Evolutionary conservation across 305 asterid genomes (phyloP), one percentile per base, ranked within the genome.

Genomic region (Caryopteris hybrid): DNA sequence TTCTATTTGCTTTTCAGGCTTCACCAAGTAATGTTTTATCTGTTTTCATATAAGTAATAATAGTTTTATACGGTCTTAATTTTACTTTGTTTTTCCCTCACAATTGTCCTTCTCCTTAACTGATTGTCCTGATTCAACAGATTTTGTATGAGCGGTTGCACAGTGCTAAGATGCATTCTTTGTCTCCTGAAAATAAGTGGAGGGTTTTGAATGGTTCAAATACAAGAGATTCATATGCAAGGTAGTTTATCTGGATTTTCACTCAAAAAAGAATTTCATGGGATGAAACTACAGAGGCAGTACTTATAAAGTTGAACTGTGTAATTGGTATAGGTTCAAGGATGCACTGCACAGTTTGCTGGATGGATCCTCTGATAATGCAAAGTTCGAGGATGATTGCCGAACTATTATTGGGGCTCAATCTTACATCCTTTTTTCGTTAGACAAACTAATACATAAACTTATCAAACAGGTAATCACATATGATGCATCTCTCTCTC

Each of bases 321-420:
- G 12, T 64, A 8, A 43, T 41, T 47, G 69, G 36, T 70, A 46
- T 82, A 91, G 98, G 76, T 87, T 91, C 73, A 87, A 81, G 80
- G 86, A 75, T 68, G 90, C 97, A 20, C 85, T 93, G 53, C 79
- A 83, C 73, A 90, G 74, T 80, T 79, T 93, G 74, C 82, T 93
- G 52, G 86, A 88, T 61, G 98, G 98, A 58, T 85, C 96, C 34
- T 85, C 92, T 72, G 98, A 93, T 79, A 90, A 87, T 62, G 77
- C 97, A n/a, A 90, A 91, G 83, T 93, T 88, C 39, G 98, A 93
- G 78, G 98, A 93, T 75, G 97, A 93, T 58, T 93, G 98, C 76
- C 83, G 97, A 59, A 85, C 96, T 67, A 87, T 86, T 54, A 82
- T 90, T 67, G 97, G 99, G 58, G 86, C 95, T 79, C 97, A 88